Conservation (phyloP, 116 monocot species). For the Zostera marina region DNA sequence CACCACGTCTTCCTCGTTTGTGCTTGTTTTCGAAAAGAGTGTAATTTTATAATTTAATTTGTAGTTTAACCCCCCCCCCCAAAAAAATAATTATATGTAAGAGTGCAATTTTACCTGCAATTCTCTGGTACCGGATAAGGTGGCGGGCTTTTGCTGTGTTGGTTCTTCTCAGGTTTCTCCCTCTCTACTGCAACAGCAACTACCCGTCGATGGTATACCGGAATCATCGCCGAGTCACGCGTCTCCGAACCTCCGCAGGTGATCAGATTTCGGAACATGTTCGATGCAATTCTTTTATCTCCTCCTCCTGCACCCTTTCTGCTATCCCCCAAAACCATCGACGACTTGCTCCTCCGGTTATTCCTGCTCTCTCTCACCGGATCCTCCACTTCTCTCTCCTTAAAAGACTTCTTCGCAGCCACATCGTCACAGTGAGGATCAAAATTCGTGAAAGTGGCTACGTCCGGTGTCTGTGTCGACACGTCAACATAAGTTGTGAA, state of each 20-base stretch:
- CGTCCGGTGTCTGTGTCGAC: conserved; percentile 2
- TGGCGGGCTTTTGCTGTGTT: neutral
- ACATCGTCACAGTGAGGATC: too few relatives aligned
- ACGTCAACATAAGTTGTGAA: neutral
- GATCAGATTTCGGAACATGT: conserved; percentile 7
- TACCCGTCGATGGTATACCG: neutral
- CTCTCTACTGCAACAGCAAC: neutral
- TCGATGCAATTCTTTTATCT: neutral
- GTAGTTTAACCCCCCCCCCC: too few relatives aligned
- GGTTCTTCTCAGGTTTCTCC: neutral
- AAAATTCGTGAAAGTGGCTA: too few relatives aligned
- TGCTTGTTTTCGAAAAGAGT: too few relatives aligned
- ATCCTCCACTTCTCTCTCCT: neutral
- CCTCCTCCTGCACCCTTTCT: conserved; percentile 4
- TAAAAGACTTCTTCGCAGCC: neutral
- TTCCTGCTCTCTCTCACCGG: neutral
- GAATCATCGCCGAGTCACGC: conserved; percentile 1
- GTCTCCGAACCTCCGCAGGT: conserved; percentile 4
- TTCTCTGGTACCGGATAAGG: too few relatives aligned
- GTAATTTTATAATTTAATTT: too few relatives aligned
- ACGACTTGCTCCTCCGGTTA: neutral
- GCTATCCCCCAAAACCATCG: neutral
- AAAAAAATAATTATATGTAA: too few relatives aligned
- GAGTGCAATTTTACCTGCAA: too few relatives aligned
- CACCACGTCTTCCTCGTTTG: too few relatives aligned